These are phyloP conservation scores for Ogataea glucozyma DNA, from an alignment of 805 yeast genomes.

Conservation along the genomic window DNA sequence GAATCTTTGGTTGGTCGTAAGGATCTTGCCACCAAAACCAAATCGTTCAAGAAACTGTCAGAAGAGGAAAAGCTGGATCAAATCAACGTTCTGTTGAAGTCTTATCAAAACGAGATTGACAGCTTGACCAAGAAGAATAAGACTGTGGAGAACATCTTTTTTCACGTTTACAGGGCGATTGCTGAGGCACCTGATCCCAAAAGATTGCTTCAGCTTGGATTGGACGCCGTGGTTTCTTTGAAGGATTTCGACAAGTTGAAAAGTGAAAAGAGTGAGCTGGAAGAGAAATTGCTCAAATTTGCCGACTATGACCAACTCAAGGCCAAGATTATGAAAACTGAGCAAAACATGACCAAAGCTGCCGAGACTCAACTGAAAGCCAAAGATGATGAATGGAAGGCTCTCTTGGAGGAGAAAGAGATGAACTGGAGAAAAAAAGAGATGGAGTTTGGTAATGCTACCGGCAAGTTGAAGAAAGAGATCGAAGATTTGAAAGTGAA, in stretches of 20 bases:
- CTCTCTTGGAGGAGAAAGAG: conserved; percentile 71
- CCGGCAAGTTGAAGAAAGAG: conserved; percentile 52
- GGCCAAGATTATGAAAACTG: conserved; percentile 57
- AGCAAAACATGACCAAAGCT: conserved; percentile 58
- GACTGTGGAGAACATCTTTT: conserved; percentile 67
- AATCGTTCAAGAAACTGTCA: conserved; percentile 71
- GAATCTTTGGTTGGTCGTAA: conserved; percentile 70
- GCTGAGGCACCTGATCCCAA: conserved; percentile 94
- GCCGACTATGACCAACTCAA: conserved; percentile 83
- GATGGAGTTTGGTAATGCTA: conserved; percentile 48
- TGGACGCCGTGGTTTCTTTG: conserved; percentile 54
- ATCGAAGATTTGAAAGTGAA: conserved; percentile 65
- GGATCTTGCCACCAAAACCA: conserved; percentile 79
- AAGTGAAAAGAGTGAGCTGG: conserved; percentile 49
- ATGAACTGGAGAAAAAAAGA: conserved; percentile 66
- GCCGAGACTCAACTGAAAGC: conserved; percentile 57
- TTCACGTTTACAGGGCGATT: conserved; percentile 70
- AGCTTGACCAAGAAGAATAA: conserved; percentile 75
- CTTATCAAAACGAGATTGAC: conserved; percentile 89
- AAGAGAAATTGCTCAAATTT: conserved; percentile 58
- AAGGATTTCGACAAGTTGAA: conserved; percentile 54
- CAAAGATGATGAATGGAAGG: conserved; percentile 71
- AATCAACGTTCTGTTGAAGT: conserved; percentile 64
- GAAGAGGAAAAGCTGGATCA: conserved; percentile 67
- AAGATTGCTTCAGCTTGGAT: conserved; percentile 70